phyloP scores from a whole-genome alignment of 2,329 filamentous ascomycete species.

The Tolypocladium nubicola region DNA sequence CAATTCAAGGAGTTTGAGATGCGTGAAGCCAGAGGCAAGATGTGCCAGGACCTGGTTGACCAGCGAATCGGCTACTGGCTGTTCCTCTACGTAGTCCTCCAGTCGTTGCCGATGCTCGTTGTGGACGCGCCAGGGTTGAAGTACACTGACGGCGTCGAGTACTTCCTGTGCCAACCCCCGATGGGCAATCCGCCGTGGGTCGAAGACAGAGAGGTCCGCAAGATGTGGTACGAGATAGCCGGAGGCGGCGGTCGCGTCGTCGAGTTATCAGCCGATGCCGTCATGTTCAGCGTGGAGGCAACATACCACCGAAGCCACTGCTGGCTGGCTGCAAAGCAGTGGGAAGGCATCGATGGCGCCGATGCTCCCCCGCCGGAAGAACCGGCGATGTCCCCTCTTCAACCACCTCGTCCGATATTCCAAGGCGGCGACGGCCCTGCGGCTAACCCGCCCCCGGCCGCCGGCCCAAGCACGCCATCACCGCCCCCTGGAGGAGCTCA shows the following conservation, averaged over 20 bases:
- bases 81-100: constrained; percentile 68
- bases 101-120: constrained; percentile 67
- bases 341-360: constrained; percentile 28
- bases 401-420: constrained; percentile 27
- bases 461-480: constrained; percentile 14
- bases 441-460: constrained; percentile 9
- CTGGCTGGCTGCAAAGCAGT: constrained; percentile 41
- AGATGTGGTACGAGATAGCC: constrained; percentile 66
- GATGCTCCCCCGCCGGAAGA: constrained; percentile 16
- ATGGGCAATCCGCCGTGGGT: constrained; percentile 66
- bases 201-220: constrained; percentile 51
- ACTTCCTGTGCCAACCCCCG: constrained; percentile 70
- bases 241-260: constrained; percentile 45
- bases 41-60: constrained; percentile 56
- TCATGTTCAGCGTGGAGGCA: constrained; percentile 51
- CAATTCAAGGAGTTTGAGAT: constrained; percentile 63
- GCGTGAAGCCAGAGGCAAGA: constrained; percentile 54
- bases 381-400: constrained; percentile 24
- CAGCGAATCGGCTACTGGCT: constrained; percentile 70
- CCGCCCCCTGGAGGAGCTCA: constrained; percentile 12
- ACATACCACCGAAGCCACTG: constrained; percentile 49
- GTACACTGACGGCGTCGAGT: constrained; percentile 63
- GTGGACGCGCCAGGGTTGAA: constrained; percentile 63
- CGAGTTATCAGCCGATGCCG: constrained; percentile 48
- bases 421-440: constrained; percentile 16